phyloP scores from a whole-genome alignment of 176 grass and related monocot genomes.

The Oryza glaberrima region DNA sequence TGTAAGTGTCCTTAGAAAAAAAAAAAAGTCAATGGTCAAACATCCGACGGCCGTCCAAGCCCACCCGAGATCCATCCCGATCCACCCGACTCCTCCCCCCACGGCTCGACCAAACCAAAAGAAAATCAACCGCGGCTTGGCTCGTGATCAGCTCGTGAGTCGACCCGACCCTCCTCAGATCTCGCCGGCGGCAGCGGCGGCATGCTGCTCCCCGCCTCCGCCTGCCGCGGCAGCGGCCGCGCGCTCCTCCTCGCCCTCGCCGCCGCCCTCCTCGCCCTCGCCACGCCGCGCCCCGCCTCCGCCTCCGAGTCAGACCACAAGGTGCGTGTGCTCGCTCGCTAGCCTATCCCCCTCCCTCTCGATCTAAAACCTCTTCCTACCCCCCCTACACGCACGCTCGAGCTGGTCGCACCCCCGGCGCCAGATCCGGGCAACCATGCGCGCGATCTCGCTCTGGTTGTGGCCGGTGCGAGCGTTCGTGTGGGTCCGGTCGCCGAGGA shows the following conservation, averaged over 20 bases:
- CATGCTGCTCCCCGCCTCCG: constrained; percentile 41
- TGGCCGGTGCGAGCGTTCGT: background rate
- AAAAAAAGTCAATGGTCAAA: too few relatives aligned
- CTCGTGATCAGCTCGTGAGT: background rate
- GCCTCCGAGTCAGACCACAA: constrained; percentile 75
- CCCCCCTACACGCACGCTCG: background rate
- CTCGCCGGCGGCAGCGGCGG: constrained; percentile 52
- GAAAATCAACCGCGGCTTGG: constrained; percentile 13
- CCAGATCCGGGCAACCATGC: constrained; percentile 22
- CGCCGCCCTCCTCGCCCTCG: constrained; percentile 20
- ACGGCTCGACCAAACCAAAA: too few relatives aligned
- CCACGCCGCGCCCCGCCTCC: constrained; percentile 23
- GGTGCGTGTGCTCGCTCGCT: constrained; percentile 35
- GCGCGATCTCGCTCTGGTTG: constrained; percentile 37
- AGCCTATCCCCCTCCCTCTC: background rate
- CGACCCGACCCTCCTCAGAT: constrained; percentile 30
- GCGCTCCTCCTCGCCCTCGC: constrained; percentile 4
- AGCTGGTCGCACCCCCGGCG: background rate
- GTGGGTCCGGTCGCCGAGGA: too few relatives aligned
- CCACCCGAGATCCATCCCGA: too few relatives aligned
- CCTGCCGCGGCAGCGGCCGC: background rate
- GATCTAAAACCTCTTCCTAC: constrained; percentile 11
- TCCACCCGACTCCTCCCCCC: too few relatives aligned
- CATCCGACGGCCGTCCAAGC: too few relatives aligned
- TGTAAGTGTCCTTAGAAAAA: too few relatives aligned